Evolutionary conservation across 176 grass and related monocot species (phyloP), one percentile per base, ranked within the genome.

Genomic region (Typha latifolia): DNA sequence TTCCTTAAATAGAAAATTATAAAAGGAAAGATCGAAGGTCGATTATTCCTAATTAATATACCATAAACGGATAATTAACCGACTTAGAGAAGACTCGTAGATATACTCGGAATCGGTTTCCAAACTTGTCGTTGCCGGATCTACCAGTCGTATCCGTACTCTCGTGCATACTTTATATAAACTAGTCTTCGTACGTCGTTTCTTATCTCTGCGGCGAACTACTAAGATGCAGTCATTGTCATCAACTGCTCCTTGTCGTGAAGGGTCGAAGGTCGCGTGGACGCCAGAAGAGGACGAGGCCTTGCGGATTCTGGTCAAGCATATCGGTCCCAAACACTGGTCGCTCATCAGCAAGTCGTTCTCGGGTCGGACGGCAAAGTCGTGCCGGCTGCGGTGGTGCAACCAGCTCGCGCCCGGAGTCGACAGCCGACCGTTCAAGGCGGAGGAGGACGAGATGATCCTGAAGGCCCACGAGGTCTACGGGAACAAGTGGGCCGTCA

Each of bases 341-440:
- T 20, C 62, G 9, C 2, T 53, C 1, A 74, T 74, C 24, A 23
- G 62, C 2, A 26, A 10, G 3, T 26, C 49, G 0, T 66, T 74
- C 15, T 61, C 62, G 12, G 62, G 49, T 3, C 15, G 72, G 12
- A 55, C 72, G 4, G 72, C 61, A 3, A 74, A 74, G 49, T 74
- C 72, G 4, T 74, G 72, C 29, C 48, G 72, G 2, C 72, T 74
- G 1, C 72, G 72, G 12, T 74, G 72, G 72, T 74, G 22, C 27
- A 74, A 66, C n/a, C 72, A 74, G 11, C 48, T 74, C 62, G 51
- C 49, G 14, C 72, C 72, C 3, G 29, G 34, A 3, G 12, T 74
- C 5, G 49, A 74, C 48, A 21, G 22, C 29, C 62, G 62, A 4
- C 62, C 62, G 15, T 74, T 74, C 49, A 74, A 62, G 11, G 27